Conservation (phyloP, 2,329 filamentous ascomycete genomes). For the Bipolaris zeicola region DNA sequence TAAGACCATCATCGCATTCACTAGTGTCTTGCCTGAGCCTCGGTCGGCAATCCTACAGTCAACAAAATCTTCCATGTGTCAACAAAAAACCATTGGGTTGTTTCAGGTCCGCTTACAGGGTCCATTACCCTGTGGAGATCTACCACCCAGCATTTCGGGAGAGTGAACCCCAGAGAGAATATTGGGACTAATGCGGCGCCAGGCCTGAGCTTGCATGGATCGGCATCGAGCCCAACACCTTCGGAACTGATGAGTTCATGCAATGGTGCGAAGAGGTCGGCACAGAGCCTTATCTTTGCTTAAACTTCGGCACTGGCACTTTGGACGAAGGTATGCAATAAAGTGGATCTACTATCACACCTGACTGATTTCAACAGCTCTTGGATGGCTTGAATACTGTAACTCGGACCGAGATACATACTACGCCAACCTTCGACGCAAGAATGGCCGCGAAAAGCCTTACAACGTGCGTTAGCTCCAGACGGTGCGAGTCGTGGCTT, state of each 20-base stretch:
- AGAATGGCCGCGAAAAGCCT: constrained; percentile 76
- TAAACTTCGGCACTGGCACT: constrained; percentile 79
- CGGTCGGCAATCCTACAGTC: background rate
- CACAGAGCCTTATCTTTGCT: constrained; percentile 77
- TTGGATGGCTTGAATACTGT: constrained; percentile 87
- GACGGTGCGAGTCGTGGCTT: too few species aligned
- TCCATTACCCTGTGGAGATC: background rate
- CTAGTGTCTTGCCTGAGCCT: background rate
- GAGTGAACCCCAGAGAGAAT: background rate
- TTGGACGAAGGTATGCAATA: constrained; percentile 55
- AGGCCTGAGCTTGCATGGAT: constrained; percentile 81
- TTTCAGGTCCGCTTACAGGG: background rate
- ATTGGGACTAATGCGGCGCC: constrained; percentile 11
- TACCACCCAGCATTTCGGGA: background rate
- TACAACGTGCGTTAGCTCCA: constrained; percentile 62
- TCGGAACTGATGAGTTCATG: constrained; percentile 87
- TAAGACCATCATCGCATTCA: constrained; percentile 32
- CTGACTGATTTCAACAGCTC: constrained; percentile 50
- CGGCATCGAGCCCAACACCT: constrained; percentile 75
- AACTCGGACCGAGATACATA: constrained; percentile 78
- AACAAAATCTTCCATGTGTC: background rate
- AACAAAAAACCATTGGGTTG: too few species aligned
- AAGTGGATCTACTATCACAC: too few species aligned
- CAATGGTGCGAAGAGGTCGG: constrained; percentile 75
- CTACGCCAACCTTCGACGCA: constrained; percentile 78